Conservation (phyloP, 1,284 basidiomycete genomes). For the Malassezia yamatoensis region DNA sequence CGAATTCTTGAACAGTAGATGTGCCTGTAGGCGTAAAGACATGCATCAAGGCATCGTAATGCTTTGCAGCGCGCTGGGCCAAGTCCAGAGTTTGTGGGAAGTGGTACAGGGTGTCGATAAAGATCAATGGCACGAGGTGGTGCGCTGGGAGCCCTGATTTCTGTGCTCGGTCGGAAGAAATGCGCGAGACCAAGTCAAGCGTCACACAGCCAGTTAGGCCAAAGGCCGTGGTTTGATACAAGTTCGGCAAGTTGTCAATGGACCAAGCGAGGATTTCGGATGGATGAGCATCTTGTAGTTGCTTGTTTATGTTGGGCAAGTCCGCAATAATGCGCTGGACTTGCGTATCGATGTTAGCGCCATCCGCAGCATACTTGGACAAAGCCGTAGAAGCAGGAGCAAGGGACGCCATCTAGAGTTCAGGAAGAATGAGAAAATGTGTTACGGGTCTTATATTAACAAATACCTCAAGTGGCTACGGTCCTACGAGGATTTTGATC, state of each 20-base stretch:
- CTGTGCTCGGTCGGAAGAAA: constrained; percentile 31
- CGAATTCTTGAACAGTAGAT: constrained; percentile 64
- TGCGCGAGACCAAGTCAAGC: constrained; percentile 39
- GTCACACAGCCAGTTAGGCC: constrained; percentile 47
- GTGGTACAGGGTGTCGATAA: constrained; percentile 81
- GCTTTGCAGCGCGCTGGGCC: constrained; percentile 65
- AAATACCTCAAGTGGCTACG: too few relatives aligned
- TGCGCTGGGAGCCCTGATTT: constrained; percentile 18
- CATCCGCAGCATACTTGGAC: not conserved
- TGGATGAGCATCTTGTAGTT: constrained; percentile 37
- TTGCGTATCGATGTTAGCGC: constrained; percentile 5
- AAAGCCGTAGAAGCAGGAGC: not conserved
- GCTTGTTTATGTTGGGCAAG: constrained; percentile 38
- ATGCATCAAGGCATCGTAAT: constrained; percentile 65
- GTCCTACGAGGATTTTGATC: too few relatives aligned
- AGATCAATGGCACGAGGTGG: constrained; percentile 47
- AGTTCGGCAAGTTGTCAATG: constrained; percentile 43
- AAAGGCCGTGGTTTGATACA: constrained; percentile 47
- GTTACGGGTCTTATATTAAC: too few relatives aligned
- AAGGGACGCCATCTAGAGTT: too few relatives aligned
- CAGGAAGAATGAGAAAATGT: too few relatives aligned
- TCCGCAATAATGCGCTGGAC: constrained; percentile 16
- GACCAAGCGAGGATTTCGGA: constrained; percentile 43
- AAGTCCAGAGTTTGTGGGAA: constrained; percentile 85
- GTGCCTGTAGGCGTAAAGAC: constrained; percentile 71